Evolutionary conservation across 352 stramenopile species (phyloP).

Genomic region (Pythium graminicola): DNA sequence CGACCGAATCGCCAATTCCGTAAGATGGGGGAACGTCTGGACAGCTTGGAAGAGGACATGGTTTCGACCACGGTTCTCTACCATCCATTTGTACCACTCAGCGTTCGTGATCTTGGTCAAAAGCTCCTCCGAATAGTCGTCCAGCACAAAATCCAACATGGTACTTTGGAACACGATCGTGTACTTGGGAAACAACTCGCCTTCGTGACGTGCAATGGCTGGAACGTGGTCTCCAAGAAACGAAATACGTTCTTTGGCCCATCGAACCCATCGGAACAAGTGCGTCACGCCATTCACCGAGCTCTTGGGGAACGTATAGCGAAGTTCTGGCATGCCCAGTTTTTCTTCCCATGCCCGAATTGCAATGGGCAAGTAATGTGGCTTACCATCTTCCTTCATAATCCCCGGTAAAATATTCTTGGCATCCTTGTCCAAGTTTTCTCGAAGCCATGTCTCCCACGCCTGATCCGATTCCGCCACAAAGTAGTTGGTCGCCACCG

Average conservation of each 20-base stretch:
- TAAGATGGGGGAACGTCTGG: constrained; percentile 48
- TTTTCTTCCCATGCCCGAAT: constrained; percentile 60
- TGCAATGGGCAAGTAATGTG: constrained; percentile 50
- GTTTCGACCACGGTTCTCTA: constrained; percentile 51
- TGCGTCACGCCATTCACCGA: constrained; percentile 54
- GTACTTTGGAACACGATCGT: constrained; percentile 58
- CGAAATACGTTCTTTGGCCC: constrained; percentile 70
- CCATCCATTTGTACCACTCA: constrained; percentile 74
- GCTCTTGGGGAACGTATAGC: constrained; percentile 69
- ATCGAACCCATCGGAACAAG: constrained; percentile 74
- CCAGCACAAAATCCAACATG: constrained; percentile 53
- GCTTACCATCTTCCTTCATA: constrained; percentile 37
- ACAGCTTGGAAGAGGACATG: constrained; percentile 63
- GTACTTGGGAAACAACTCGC: constrained; percentile 58
- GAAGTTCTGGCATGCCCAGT: constrained; percentile 40
- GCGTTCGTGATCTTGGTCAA: constrained; percentile 49
- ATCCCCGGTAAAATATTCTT: constrained; percentile 34
- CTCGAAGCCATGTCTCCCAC: constrained; percentile 50
- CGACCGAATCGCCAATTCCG: constrained; percentile 61
- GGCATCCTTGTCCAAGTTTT: constrained; percentile 54
- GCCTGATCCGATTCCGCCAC: constrained; percentile 45
- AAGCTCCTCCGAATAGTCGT: constrained; percentile 53
- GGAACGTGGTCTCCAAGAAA: constrained; percentile 52
- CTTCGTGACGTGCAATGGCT: constrained; percentile 32
- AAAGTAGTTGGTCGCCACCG: constrained; percentile 53